Evolutionary conservation across 345 rosid genomes (phyloP), one percentile per base, ranked within the genome.

Genomic region (Erodium maritimum): DNA sequence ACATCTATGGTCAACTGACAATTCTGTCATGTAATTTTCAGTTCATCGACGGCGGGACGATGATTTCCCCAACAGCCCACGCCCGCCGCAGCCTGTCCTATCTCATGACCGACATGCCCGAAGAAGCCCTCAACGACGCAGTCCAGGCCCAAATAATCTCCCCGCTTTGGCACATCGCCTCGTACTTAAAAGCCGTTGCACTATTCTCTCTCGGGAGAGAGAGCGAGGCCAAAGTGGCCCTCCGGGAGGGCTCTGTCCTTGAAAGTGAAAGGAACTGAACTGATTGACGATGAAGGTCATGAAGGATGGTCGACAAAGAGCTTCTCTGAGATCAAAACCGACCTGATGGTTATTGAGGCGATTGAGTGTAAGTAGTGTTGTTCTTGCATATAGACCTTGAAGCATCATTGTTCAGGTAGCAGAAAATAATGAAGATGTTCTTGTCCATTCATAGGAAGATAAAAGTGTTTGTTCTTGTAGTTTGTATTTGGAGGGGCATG

Each of bases 71-170:
- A 23, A 87, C 95, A 1, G 78, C 81, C 22, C 70, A 51, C 57
- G 95, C 84, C 22, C 77, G 97, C 59, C 83, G 97, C 19, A 90
- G 97, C 69, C 69, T 84, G 34, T 79, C 80, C 66, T 78, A 81
- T 63, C 72, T 90, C 57, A 83, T 87, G 81, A 82, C 56, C 50
- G 84, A 85, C 69, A 76, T 75, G 80, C 86, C 91, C 0, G 76
- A 72, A 59, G 88, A 84, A 74, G 95, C 93, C 4, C 73, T 78
- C n/a, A 72, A 74, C 54, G 97, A 87, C 69, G 95, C 93, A 59
- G 56, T 75, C 64, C 88, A 80, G 61, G 84, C 88, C 37, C 97
- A 84, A 71, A 78, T 77, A 55, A 79, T 79, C 62, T 85, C 87
- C 57, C 97, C 91, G 8, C 58, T 77, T 5, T 90, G 95, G 97